Evolutionary conservation across 306 rosid species (phyloP).

Genomic region (Spatholobus suberectus): DNA sequence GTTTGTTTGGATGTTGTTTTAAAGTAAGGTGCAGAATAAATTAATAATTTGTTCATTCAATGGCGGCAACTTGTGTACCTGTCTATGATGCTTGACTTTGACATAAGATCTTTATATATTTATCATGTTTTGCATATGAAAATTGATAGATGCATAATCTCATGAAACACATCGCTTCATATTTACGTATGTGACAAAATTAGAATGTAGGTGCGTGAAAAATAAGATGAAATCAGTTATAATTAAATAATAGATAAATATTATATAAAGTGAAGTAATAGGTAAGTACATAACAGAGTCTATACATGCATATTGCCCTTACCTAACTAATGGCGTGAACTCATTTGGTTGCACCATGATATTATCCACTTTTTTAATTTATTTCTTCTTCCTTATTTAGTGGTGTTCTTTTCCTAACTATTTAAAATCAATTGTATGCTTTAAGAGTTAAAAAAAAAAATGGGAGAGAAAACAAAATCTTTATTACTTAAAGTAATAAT

Average conservation of each 20-base stretch:
- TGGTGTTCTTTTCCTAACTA: constrained; percentile 9
- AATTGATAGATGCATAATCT: background rate
- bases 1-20: constrained; percentile 54
- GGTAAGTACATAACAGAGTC: background rate
- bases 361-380: background rate
- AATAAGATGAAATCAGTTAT: background rate
- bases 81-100: constrained; percentile 38
- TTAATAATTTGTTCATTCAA: constrained; percentile 23
- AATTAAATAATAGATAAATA: background rate
- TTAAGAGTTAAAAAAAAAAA: background rate
- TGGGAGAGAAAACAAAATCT: background rate
- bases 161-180: background rate
- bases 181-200: background rate
- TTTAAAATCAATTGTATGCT: background rate
- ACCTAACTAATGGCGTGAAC: constrained; percentile 22
- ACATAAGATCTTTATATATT: constrained; percentile 22
- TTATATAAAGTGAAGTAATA: background rate
- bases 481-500: background rate
- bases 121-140: constrained; percentile 38
- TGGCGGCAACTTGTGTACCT: constrained; percentile 46
- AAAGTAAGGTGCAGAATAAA: constrained; percentile 42
- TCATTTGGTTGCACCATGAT: background rate
- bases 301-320: background rate
- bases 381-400: background rate
- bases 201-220: background rate